phyloP scores from a whole-genome alignment of 306 rosid species.

The Lotus japonicus region DNA sequence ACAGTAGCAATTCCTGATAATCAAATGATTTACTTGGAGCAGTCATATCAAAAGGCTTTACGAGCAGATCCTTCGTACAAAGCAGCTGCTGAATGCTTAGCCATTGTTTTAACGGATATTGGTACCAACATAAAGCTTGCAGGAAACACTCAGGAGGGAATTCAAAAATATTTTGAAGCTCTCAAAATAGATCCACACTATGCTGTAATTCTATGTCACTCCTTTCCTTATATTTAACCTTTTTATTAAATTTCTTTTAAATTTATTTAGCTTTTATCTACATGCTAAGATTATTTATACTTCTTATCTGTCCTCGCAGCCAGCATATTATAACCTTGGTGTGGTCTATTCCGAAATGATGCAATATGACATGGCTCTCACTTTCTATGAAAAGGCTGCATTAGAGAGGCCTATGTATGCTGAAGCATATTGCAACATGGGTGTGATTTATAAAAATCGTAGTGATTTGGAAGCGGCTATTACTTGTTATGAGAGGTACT shows the following conservation, averaged over 20 bases:
- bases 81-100: slow-evolving; percentile 90
- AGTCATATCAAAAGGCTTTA: slow-evolving; percentile 96
- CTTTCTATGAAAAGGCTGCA: slow-evolving; percentile 95
- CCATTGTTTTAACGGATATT: slow-evolving; percentile 96
- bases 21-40: slow-evolving; percentile 37
- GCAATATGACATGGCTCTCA: slow-evolving; percentile 94
- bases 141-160: slow-evolving; percentile 92
- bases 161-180: slow-evolving; percentile 96
- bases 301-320: slow-evolving; percentile 46
- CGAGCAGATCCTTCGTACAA: slow-evolving; percentile 70
- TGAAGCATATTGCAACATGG: slow-evolving; percentile 99
- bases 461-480: slow-evolving; percentile 94
- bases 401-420: slow-evolving; percentile 97
- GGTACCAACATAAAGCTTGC: slow-evolving; percentile 98
- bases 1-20: background rate
- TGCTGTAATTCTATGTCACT: slow-evolving; percentile 59
- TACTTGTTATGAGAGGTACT: slow-evolving; percentile 97
- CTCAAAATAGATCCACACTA: slow-evolving; percentile 86
- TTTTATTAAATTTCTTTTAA: background rate
- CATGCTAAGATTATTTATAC: slow-evolving; percentile 2
- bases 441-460: slow-evolving; percentile 91
- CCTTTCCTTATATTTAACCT: slow-evolving; percentile 10
- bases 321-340: slow-evolving; percentile 96
- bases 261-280: background rate
- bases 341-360: slow-evolving; percentile 98